Evolutionary conservation across 2,329 filamentous ascomycete species (phyloP).

Genomic region (Colletotrichum godetiae): DNA sequence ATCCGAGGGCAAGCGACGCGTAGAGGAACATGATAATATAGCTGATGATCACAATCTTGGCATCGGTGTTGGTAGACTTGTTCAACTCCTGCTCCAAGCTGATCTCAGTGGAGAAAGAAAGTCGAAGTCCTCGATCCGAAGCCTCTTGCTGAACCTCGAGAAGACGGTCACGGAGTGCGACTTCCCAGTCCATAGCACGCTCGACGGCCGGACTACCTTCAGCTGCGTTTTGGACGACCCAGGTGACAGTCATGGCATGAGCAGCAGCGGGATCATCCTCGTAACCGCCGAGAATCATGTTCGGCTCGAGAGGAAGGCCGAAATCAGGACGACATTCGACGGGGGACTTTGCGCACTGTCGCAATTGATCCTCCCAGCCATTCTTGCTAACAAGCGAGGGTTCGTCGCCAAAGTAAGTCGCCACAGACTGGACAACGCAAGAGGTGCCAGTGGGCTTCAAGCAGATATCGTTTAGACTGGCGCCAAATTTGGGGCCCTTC

Average conservation of each 20-base stretch:
- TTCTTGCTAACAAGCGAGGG: constrained; percentile 69
- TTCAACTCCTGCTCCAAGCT: constrained; percentile 96
- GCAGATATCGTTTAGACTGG: constrained; percentile 85
- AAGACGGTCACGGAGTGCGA: constrained; percentile 78
- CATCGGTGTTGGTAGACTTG: constrained; percentile 98
- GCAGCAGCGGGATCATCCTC: constrained; percentile 77
- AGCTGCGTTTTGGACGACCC: constrained; percentile 90
- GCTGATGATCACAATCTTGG: constrained; percentile 95
- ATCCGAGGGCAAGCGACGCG: constrained; percentile 91
- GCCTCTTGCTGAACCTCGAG: constrained; percentile 86
- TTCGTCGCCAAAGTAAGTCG: constrained; percentile 84
- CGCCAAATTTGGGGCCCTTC: constrained; percentile 75
- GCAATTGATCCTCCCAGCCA: constrained; percentile 79
- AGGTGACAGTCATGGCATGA: constrained; percentile 86
- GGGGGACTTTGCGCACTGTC: constrained; percentile 80
- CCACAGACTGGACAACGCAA: constrained; percentile 94
- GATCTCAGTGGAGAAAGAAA: constrained; percentile 96
- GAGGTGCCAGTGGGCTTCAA: constrained; percentile 91
- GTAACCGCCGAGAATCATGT: constrained; percentile 88
- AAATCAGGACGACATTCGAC: constrained; percentile 90
- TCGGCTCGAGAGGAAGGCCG: constrained; percentile 86
- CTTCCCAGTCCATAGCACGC: constrained; percentile 90
- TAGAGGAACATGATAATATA: constrained; percentile 99
- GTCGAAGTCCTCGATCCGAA: constrained; percentile 77
- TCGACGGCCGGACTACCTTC: constrained; percentile 78